Base-by-base conservation (phyloP, 805 yeast genomes). In the Suhomyces canberraensis region DNA sequence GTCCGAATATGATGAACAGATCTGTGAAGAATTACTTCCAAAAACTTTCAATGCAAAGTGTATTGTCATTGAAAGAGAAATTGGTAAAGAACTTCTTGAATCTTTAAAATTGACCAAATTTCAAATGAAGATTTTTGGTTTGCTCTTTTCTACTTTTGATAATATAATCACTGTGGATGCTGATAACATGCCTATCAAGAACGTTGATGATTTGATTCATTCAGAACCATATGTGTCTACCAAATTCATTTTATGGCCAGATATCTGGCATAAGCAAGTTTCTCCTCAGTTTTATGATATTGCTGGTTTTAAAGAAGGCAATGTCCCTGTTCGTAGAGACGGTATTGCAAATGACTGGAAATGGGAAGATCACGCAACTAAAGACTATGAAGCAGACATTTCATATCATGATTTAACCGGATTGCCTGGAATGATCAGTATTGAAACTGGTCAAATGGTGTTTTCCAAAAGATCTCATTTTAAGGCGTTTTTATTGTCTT, bases 361-460 rank as follows among this genome's bases (percentile, higher is more conserved):
- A 4, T 59, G 50, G 41, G 53, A 50, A 3, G n/a, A 20, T 4
- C 59, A 62, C 37, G 24, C 52, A 4, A 11, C 33, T 3, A 41
- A 41, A 27, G 44, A 60, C 27, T 44, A 44, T 22, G 35, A 45
- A 13, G 33, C 24, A 3, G 51, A 48, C 11, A 40, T 56, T 3
- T 37, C 50, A 19, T 60, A 45, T 41, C 70, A 66, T 38, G 71
- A 66, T 41, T 43, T 55, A 11, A 60, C 52, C 3, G 64, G 65
- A 1, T 24, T 61, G 7, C 69, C 68, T 1, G 37, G 48, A 8
- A 45, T 55, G 24, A 37, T 46, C 25, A 48, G 61, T n/a, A 54
- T 49, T 9, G 71, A 66, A 44, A 46, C 66, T 1, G 66, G 69
- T 7, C 70, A 63, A 44, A 46, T 66, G 44, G 59, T 64, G 9